These are phyloP conservation scores for Hysterium pulicare DNA, from an alignment of 2,329 filamentous ascomycete species.

Conservation along the genomic window DNA sequence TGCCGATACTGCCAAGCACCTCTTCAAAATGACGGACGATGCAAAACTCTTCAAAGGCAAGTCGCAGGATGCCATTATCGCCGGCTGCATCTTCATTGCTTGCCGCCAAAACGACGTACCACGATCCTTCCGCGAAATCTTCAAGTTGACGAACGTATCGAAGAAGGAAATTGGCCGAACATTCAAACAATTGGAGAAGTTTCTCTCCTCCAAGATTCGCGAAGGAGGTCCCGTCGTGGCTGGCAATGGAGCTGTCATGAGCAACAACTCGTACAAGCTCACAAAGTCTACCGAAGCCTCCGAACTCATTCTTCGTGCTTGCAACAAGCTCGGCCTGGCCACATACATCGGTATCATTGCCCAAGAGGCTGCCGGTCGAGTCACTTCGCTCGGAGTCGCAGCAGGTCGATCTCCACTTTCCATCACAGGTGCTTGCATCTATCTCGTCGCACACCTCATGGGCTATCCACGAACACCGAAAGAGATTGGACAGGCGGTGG, in stretches of 20 bases:
- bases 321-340: slow-evolving; percentile 73
- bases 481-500: slow-evolving; percentile 78
- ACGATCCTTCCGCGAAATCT: slow-evolving; percentile 92
- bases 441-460: slow-evolving; percentile 87
- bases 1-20: slow-evolving; percentile 85
- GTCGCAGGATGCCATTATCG: slow-evolving; percentile 87
- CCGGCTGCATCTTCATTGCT: slow-evolving; percentile 95
- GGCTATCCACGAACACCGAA: slow-evolving; percentile 75
- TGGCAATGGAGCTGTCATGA: slow-evolving; percentile 41
- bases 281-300: slow-evolving; percentile 75
- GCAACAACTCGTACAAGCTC: slow-evolving; percentile 62
- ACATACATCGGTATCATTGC: slow-evolving; percentile 77
- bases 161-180: slow-evolving; percentile 97
- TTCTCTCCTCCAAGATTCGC: slow-evolving; percentile 65
- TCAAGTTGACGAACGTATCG: slow-evolving; percentile 83
- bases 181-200: slow-evolving; percentile 89
- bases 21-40: slow-evolving; percentile 93
- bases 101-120: slow-evolving; percentile 85
- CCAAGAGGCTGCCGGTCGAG: slow-evolving; percentile 71
- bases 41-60: slow-evolving; percentile 94
- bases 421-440: slow-evolving; percentile 92
- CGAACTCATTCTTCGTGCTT: slow-evolving; percentile 86
- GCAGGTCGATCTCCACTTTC: slow-evolving; percentile 92
- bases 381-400: slow-evolving; percentile 73
- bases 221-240: slow-evolving; percentile 23